phyloP scores from a whole-genome alignment of 75 land plant species.

The Cryptomeria japonica region DNA sequence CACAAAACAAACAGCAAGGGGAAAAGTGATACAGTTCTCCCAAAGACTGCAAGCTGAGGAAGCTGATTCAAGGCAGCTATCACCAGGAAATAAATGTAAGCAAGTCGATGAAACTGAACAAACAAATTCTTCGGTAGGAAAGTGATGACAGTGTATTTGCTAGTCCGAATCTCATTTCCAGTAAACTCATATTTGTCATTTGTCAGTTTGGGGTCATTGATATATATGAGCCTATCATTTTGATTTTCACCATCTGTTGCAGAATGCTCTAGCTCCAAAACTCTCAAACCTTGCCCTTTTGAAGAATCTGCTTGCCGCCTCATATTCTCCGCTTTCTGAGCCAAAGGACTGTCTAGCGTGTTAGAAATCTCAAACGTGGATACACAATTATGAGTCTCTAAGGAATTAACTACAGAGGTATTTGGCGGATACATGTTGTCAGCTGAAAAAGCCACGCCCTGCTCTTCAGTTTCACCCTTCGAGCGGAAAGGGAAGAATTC shows the following conservation, averaged over 20 bases:
- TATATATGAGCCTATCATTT: slow-evolving; percentile 55
- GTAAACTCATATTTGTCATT: slow-evolving; percentile 74
- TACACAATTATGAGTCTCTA: slow-evolving; percentile 2
- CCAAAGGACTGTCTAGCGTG: slow-evolving; percentile 21
- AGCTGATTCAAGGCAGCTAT: slow-evolving; percentile 86
- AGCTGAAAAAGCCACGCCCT: too few species aligned
- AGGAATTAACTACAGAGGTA: background rate
- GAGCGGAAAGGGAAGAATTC: background rate
- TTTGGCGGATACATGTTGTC: background rate
- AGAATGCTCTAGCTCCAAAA: slow-evolving; percentile 36
- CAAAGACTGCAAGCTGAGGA: slow-evolving; percentile 89
- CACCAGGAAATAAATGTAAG: slow-evolving; percentile 82
- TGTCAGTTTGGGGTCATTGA: slow-evolving; percentile 68
- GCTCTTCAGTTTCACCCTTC: background rate
- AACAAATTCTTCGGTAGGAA: slow-evolving; percentile 85
- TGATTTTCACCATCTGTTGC: slow-evolving; percentile 22
- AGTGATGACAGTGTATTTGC: slow-evolving; percentile 75
- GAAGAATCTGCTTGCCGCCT: slow-evolving; percentile 25
- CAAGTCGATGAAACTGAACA: slow-evolving; percentile 80
- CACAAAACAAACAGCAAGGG: slow-evolving; percentile 79
- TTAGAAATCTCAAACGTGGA: background rate
- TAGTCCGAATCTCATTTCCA: slow-evolving; percentile 80
- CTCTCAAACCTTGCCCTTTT: slow-evolving; percentile 26
- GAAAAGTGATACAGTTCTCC: slow-evolving; percentile 77
- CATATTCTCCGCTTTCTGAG: slow-evolving; percentile 2